phyloP scores from a whole-genome alignment of 306 rosid genomes.

The Macrotyloma uniflorum region DNA sequence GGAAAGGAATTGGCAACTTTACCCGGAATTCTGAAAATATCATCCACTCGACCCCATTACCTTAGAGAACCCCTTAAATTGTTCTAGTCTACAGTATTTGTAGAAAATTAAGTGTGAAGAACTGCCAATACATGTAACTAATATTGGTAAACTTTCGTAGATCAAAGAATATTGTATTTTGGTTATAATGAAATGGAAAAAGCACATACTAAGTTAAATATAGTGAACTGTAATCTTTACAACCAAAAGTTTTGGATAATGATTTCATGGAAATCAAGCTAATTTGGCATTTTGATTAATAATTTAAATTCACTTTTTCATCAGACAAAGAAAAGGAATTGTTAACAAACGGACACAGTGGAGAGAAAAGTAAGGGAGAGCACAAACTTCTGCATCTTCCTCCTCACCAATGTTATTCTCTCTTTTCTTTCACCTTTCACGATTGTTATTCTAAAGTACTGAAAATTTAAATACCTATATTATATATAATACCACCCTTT shows the following conservation, averaged over 20 bases:
- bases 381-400: slow-evolving; percentile 47
- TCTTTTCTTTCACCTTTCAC: slow-evolving; percentile 18
- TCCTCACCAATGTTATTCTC: slow-evolving; percentile 32
- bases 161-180: not conserved
- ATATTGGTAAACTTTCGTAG: not conserved
- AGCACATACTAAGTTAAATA: slow-evolving; percentile 18
- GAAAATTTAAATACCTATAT: slow-evolving; percentile 30
- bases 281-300: slow-evolving; percentile 9
- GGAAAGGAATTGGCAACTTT: not conserved
- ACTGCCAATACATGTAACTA: not conserved
- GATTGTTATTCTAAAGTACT: slow-evolving; percentile 33
- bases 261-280: slow-evolving; percentile 19
- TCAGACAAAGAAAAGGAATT: not conserved
- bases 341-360: not conserved
- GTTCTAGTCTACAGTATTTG: not conserved
- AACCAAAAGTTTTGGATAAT: slow-evolving; percentile 1
- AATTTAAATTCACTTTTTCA: not conserved
- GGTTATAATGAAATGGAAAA: slow-evolving; percentile 38
- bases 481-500: slow-evolving; percentile 32
- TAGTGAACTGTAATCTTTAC: slow-evolving; percentile 13
- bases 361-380: slow-evolving; percentile 15
- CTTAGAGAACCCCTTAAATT: not conserved
- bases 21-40: not conserved
- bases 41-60: not conserved
- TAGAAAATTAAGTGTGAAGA: not conserved